Base-by-base conservation (phyloP, 768 basidiomycete species). In the Piloderma croceum region DNA sequence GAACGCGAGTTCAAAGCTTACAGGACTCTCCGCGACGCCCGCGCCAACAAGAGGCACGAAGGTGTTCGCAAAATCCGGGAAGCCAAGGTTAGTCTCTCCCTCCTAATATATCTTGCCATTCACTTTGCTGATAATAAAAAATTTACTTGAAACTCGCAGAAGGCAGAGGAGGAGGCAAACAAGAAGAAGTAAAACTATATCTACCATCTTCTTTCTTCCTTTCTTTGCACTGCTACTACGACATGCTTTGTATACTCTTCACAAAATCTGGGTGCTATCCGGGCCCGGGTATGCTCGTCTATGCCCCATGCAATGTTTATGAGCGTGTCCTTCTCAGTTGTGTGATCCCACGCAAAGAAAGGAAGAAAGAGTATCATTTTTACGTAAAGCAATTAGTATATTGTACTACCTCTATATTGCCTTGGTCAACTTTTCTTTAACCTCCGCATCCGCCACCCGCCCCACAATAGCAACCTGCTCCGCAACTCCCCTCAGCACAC, bases 1-100 rank as follows among this genome's bases (percentile, higher is more conserved):
- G 96, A 99, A 68, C 87, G 83, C 60, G 76, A 81, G 48, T 86
- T 91, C 71, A 59, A 87, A 52, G 94, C 96, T 6, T 97, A 78
- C 82, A 75, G 74, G 64, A 77, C 91, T 50, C 87, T 97, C 56
- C 91, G 94, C 56, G 64, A 73, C 42, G 81, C 82, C 52, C 86
- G 92, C 51, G 84, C 90, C 51, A 73, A 79, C 59, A 73, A 82
- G 48, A 76, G 92, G 60, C 76, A 86, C 70, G 90, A 84, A 50
- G 96, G 96, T 65, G 70, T 68, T 52, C 87, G 91, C 71, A 91
- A 90, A 70, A 70, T 79, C 49, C 83, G 90, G 49, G 79, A 81
- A 51, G 79, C 81, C 57, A 91, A 92, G 85, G 88, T 81, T 56
- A 45, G 82, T 67, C 23, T 24, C 42, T 25, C 13, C 25, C 29